Conservation (phyloP, 2,329 filamentous ascomycete genomes). For the Sarocladium brachiariae region DNA sequence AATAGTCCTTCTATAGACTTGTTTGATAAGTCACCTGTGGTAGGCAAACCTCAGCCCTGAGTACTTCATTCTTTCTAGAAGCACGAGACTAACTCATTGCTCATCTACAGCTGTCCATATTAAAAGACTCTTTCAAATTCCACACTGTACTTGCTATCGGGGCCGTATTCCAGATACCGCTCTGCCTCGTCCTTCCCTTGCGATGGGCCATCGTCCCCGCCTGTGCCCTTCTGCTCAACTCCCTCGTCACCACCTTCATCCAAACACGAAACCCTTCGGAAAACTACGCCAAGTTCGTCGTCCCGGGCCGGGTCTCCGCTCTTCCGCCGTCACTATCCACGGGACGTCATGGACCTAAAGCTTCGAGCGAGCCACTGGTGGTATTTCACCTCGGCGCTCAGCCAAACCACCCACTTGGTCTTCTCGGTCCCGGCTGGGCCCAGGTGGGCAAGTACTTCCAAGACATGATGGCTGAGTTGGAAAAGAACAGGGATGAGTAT, state of each 20-base stretch:
- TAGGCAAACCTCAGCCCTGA: neutral
- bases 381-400: conserved; percentile 40
- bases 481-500: conserved; percentile 31
- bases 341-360: conserved; percentile 20
- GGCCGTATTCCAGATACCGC: conserved; percentile 25
- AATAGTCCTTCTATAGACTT: neutral
- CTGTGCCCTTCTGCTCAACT: conserved; percentile 22
- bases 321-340: conserved; percentile 21
- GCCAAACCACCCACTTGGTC: conserved; percentile 42
- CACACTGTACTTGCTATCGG: conserved; percentile 26
- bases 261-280: conserved; percentile 16
- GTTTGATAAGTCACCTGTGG: neutral
- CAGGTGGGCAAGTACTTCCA: conserved; percentile 32
- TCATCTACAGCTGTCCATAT: neutral
- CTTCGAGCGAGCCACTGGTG: conserved; percentile 26
- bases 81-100: neutral
- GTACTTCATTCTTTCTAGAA: no score
- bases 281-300: conserved; percentile 19
- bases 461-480: conserved; percentile 28
- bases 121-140: conserved; percentile 29
- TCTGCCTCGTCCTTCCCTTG: conserved; percentile 26
- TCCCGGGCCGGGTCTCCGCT: conserved; percentile 28
- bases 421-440: conserved; percentile 36
- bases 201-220: conserved; percentile 29
- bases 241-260: conserved; percentile 22